Evolutionary conservation across 148 eudicot species (phyloP).

Genomic region (Diospyros lotus): DNA sequence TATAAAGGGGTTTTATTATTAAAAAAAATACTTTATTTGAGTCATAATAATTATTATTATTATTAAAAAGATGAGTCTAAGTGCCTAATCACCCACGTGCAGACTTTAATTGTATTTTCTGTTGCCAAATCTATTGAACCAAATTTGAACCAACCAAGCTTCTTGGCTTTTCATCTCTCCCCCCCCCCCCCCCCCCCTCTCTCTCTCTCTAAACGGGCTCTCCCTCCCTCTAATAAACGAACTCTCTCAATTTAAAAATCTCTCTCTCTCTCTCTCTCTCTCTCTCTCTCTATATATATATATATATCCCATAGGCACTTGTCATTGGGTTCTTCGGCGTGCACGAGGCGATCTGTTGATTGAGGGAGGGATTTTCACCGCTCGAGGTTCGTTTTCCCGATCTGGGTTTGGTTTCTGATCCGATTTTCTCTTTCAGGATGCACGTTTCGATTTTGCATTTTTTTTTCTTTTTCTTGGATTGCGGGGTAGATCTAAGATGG

Average conservation of each 20-base stretch:
- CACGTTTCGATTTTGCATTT: neutral
- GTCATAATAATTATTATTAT: too few species aligned
- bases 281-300: too few species aligned
- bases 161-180: too few species aligned
- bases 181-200: neutral
- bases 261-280: neutral
- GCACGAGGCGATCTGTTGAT: neutral
- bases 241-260: neutral
- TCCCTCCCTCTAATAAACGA: conserved; percentile 5
- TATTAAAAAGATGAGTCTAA: too few species aligned
- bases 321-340: conserved; percentile 6
- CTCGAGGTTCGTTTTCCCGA: conserved; percentile 10
- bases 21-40: too few species aligned
- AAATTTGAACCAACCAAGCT: too few species aligned
- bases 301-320: too few species aligned
- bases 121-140: too few species aligned
- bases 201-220: conserved; percentile 1
- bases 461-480: neutral
- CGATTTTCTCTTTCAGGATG: neutral
- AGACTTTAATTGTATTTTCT: too few species aligned
- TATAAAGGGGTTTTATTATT: too few species aligned
- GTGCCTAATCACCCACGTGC: too few species aligned
- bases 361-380: neutral
- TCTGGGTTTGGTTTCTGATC: neutral
- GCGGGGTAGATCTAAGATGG: too few species aligned